These are phyloP conservation scores for Pinus taeda DNA, from an alignment of 75 land plant genomes.

Conservation along the genomic window DNA sequence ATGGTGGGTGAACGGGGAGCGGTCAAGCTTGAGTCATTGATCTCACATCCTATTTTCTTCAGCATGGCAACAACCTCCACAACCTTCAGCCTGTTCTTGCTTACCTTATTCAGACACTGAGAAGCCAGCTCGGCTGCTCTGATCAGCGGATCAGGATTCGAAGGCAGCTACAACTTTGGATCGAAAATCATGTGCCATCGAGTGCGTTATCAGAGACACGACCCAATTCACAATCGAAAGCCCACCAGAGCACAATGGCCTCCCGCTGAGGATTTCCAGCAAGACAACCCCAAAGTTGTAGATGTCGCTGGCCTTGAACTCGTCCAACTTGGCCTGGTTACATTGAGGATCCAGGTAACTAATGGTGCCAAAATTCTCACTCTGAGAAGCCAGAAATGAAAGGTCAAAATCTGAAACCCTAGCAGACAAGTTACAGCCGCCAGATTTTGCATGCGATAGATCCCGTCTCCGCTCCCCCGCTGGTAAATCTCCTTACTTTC, in stretches of 20 bases:
- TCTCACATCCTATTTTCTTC: constrained; percentile 18
- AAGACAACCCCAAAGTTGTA: constrained; percentile 61
- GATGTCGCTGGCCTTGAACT: constrained; percentile 47
- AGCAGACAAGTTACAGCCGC: constrained; percentile 24
- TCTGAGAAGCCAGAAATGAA: constrained; percentile 18
- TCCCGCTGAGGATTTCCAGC: constrained; percentile 63
- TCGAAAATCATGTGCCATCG: constrained; percentile 43
- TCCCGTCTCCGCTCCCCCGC: too few species aligned
- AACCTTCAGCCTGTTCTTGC: constrained; percentile 40
- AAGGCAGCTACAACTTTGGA: constrained; percentile 29
- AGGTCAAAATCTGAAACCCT: constrained; percentile 52
- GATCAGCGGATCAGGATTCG: constrained; percentile 18
- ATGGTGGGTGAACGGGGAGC: too few species aligned
- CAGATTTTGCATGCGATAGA: too few species aligned
- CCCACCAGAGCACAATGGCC: constrained; percentile 15
- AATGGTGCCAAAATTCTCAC: constrained; percentile 21
- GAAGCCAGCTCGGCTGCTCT: constrained; percentile 44
- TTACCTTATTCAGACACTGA: constrained; percentile 40
- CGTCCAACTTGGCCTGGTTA: constrained; percentile 14
- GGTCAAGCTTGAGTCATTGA: background rate
- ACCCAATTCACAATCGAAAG: constrained; percentile 53
- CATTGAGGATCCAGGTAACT: constrained; percentile 29
- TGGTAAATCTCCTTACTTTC: too few species aligned
- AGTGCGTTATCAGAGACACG: constrained; percentile 36
- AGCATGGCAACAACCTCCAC: constrained; percentile 29